Conservation (phyloP, 345 rosid genomes). For the Psidium guajava region DNA sequence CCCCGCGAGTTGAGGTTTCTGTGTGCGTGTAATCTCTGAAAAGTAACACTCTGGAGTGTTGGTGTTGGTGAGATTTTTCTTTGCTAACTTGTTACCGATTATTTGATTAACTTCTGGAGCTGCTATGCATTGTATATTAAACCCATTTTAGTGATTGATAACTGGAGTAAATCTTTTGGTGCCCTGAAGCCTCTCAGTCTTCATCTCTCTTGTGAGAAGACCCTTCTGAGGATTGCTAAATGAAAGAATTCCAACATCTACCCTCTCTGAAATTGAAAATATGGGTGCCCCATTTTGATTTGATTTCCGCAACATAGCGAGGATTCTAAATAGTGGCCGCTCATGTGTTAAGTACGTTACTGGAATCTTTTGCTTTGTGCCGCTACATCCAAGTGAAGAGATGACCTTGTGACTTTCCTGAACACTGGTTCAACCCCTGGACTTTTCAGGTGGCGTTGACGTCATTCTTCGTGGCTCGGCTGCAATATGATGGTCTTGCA, state of each 20-base stretch:
- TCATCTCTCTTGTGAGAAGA: background rate
- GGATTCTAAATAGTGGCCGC: background rate
- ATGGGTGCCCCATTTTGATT: background rate
- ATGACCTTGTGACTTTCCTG: background rate
- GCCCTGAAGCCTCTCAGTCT: background rate
- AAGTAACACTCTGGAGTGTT: background rate
- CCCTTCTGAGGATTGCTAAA: background rate
- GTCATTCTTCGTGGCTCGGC: background rate
- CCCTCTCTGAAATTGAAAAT: background rate
- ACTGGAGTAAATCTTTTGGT: background rate
- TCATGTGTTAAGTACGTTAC: background rate
- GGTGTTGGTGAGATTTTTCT: constrained; percentile 4
- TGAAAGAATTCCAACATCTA: background rate
- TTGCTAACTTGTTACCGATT: background rate
- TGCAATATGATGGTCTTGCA: background rate
- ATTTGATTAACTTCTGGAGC: constrained; percentile 5
- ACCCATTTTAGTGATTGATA: background rate
- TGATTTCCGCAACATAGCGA: background rate
- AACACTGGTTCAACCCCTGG: background rate
- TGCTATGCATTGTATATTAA: constrained; percentile 18
- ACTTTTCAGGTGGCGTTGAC: background rate
- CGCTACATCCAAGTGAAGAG: background rate
- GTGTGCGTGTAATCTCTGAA: background rate
- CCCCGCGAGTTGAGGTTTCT: background rate
- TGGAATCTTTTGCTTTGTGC: background rate